These are phyloP conservation scores for Penicillium canariense DNA, from an alignment of 495 filamentous ascomycete species.

Conservation along the genomic window DNA sequence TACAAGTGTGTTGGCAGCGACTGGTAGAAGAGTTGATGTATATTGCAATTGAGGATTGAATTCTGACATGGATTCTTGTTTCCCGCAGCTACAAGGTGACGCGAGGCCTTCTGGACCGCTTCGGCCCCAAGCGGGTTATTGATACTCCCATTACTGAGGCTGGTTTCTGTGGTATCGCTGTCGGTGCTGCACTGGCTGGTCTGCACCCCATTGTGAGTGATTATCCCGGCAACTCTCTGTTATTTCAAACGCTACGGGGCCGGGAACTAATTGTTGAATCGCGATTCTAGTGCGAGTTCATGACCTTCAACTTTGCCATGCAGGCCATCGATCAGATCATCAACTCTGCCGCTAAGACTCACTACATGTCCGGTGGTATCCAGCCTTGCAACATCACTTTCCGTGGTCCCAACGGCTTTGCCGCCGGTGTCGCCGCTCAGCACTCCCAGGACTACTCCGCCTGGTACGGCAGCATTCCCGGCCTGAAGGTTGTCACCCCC, in stretches of 20 bases:
- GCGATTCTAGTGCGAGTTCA: constrained; percentile 83
- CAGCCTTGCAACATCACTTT: constrained; percentile 99
- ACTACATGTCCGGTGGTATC: constrained; percentile 99
- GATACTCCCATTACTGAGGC: constrained; percentile 98
- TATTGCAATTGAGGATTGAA: background rate
- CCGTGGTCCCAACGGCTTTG: constrained; percentile 98
- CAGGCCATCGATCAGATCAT: constrained; percentile 99
- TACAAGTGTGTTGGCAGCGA: background rate
- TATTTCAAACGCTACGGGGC: background rate
- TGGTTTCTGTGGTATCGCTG: constrained; percentile 87
- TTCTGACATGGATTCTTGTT: constrained; percentile 15
- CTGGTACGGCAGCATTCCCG: constrained; percentile 98
- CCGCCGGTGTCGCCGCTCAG: constrained; percentile 91
- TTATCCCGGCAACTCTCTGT: background rate
- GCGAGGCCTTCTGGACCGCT: constrained; percentile 92
- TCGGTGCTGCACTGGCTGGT: constrained; percentile 91
- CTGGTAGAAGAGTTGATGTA: background rate
- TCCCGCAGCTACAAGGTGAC: constrained; percentile 87
- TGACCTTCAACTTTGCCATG: constrained; percentile 99
- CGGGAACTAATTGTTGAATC: background rate
- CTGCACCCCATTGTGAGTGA: constrained; percentile 84
- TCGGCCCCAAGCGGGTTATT: constrained; percentile 95
- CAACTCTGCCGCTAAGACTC: constrained; percentile 98
- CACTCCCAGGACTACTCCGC: constrained; percentile 98
- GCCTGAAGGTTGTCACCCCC: constrained; percentile 92